A percentile compares a stretch with the other conserved stretches of the same genome.
phyloP scores from a whole-genome alignment of 2,329 filamentous ascomycete genomes.

The Alternaria angustiovoidea region DNA sequence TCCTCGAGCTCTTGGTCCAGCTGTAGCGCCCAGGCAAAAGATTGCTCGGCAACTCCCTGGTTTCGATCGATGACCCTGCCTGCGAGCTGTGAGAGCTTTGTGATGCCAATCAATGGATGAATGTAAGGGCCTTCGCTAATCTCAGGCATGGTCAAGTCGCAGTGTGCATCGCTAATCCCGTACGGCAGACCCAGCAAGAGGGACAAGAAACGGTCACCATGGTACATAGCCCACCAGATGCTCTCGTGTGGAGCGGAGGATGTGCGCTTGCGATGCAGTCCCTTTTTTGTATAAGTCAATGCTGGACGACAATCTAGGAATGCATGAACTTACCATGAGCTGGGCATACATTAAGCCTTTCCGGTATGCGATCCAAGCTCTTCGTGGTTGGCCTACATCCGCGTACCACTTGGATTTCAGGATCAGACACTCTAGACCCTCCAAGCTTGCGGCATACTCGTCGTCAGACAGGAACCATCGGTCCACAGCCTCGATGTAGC shows the following conservation, averaged over 20 bases:
- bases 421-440: constrained; percentile 62
- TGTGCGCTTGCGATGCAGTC: constrained; percentile 50
- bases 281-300: constrained; percentile 36
- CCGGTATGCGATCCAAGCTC: constrained; percentile 62
- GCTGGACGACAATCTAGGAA: neutral
- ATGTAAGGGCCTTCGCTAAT: constrained; percentile 36
- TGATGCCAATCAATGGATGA: constrained; percentile 44
- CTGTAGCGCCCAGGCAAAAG: constrained; percentile 51
- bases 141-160: constrained; percentile 44
- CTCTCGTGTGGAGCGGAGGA: constrained; percentile 45
- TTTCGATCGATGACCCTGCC: constrained; percentile 56
- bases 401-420: constrained; percentile 62
- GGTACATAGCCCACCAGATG: constrained; percentile 53
- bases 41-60: constrained; percentile 47
- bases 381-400: constrained; percentile 63
- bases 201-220: constrained; percentile 61
- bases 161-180: constrained; percentile 51
- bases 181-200: constrained; percentile 64
- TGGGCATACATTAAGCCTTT: constrained; percentile 62
- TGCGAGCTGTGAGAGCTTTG: constrained; percentile 49
- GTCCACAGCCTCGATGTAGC: constrained; percentile 58
- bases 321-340: constrained; percentile 56
- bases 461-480: constrained; percentile 60
- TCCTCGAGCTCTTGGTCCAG: constrained; percentile 55
- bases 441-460: constrained; percentile 59